Base-by-base conservation (phyloP, 192 early-diverging fungal genomes). In the Pilaira anomala region DNA sequence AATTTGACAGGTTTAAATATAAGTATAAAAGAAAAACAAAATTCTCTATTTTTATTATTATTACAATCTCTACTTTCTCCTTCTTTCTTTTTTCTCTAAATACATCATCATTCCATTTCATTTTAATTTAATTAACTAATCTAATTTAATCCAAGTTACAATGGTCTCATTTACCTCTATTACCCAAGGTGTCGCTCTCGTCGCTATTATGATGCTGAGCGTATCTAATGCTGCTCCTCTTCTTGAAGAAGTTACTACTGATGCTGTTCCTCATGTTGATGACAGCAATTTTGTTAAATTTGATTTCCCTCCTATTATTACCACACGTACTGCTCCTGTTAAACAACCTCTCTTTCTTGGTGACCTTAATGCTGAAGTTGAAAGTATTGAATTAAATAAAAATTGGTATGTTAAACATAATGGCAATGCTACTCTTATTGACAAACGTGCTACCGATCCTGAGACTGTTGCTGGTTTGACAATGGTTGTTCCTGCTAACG, bases 111-210 rank as follows among this genome's bases (percentile, higher is more conserved):
- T n/a, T n/a, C n/a, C n/a, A n/a, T n/a, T n/a, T n/a, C n/a, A n/a
- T n/a, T n/a, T n/a, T n/a, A n/a, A n/a, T n/a, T n/a, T n/a, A n/a
- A n/a, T n/a, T n/a, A n/a, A n/a, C n/a, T n/a, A n/a, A n/a, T n/a
- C n/a, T n/a, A n/a, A n/a, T n/a, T n/a, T n/a, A n/a, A n/a, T n/a
- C n/a, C n/a, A n/a, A n/a, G n/a, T n/a, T n/a, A n/a, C n/a, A n/a
- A 55, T 55, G 53, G 53, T 55, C n/a, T 55, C 53, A 26, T 55
- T 55, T 18, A 55, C 53, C 30, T 55, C 53, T 3, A 55, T 55
- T 28, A 19, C 53, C 9, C 28, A 36, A 26, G 25, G 53, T 19
- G 30, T 55, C 8, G 30, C 28, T 12, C 30, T 55, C 6, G 16
- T 55, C 28, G n/a, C n/a, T n/a, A n/a, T n/a, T n/a, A 18, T 55